These are phyloP conservation scores for Claviceps sp. DNA, from an alignment of 2,329 filamentous ascomycete species.

Conservation along the genomic window DNA sequence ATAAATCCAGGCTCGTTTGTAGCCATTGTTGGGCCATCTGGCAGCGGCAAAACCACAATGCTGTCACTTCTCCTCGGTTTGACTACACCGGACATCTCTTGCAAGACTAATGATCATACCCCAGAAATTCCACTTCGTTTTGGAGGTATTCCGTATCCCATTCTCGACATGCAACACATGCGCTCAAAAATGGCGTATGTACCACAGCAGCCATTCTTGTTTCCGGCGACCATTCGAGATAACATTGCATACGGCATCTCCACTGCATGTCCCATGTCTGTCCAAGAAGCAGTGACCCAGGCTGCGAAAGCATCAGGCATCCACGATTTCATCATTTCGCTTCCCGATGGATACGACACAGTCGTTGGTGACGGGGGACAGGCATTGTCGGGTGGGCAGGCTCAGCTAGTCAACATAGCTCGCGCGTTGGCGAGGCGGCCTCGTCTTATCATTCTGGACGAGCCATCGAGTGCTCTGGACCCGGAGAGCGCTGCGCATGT, in stretches of 20 bases:
- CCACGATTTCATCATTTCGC: slow-evolving; percentile 60
- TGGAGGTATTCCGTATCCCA: slow-evolving; percentile 39
- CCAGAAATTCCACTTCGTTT: slow-evolving; percentile 36
- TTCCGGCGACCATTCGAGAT: slow-evolving; percentile 60
- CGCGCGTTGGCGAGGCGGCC: slow-evolving; percentile 62
- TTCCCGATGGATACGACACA: slow-evolving; percentile 50
- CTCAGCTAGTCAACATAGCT: slow-evolving; percentile 70
- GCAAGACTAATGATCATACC: background rate
- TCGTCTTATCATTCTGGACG: slow-evolving; percentile 66
- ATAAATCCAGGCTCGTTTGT: slow-evolving; percentile 52
- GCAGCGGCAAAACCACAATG: slow-evolving; percentile 85
- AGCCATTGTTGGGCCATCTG: slow-evolving; percentile 71
- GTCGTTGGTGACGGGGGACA: slow-evolving; percentile 64
- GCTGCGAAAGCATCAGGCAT: slow-evolving; percentile 51
- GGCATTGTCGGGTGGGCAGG: slow-evolving; percentile 65
- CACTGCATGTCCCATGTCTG: slow-evolving; percentile 36
- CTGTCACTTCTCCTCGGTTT: slow-evolving; percentile 61
- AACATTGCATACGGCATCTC: slow-evolving; percentile 75
- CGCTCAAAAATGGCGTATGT: slow-evolving; percentile 54
- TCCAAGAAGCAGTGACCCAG: slow-evolving; percentile 27
- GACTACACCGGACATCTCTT: slow-evolving; percentile 31
- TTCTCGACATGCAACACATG: slow-evolving; percentile 46
- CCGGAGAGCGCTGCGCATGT: slow-evolving; percentile 51
- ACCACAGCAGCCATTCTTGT: slow-evolving; percentile 59
- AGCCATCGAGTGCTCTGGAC: slow-evolving; percentile 75